Conservation (phyloP, 2,329 filamentous ascomycete genomes). For the Fusarium tjaetaba region DNA sequence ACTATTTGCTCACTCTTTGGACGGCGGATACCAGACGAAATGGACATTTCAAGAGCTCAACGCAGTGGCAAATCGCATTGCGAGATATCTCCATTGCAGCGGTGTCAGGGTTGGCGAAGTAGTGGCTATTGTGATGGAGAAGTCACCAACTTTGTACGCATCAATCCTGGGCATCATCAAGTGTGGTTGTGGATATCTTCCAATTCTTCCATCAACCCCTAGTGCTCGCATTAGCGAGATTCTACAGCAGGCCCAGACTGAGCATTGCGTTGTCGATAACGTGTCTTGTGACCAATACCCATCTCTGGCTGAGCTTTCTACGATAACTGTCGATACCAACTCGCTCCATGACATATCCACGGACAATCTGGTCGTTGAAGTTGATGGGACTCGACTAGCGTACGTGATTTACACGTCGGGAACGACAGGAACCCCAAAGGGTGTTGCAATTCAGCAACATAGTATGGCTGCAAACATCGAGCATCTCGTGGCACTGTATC, state of each 20-base stretch:
- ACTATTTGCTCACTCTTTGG: conserved; percentile 63
- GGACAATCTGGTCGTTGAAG: conserved; percentile 51
- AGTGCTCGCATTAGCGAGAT: conserved; percentile 68
- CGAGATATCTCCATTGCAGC: conserved; percentile 58
- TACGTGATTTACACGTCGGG: conserved; percentile 88
- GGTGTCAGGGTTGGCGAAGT: conserved; percentile 64
- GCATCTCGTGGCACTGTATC: conserved; percentile 73
- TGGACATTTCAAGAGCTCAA: conserved; percentile 76
- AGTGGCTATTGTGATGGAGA: conserved; percentile 81
- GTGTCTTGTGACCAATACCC: conserved; percentile 29
- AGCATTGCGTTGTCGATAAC: conserved; percentile 55
- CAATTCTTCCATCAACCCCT: conserved; percentile 78
- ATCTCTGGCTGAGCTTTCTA: conserved; percentile 20
- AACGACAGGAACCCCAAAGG: conserved; percentile 83
- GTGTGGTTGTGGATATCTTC: conserved; percentile 81
- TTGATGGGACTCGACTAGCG: conserved; percentile 64
- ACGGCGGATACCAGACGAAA: conserved; percentile 44
- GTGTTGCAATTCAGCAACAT: conserved; percentile 78
- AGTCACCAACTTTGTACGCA: conserved; percentile 77
- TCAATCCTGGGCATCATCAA: conserved; percentile 80
- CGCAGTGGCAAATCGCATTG: conserved; percentile 69
- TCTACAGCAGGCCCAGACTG: conserved; percentile 66
- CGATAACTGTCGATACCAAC: conserved; percentile 49
- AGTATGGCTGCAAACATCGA: conserved; percentile 83
- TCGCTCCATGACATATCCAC: conserved; percentile 44